phyloP scores from a whole-genome alignment of 495 filamentous ascomycete species.

The Penicillium angulare region DNA sequence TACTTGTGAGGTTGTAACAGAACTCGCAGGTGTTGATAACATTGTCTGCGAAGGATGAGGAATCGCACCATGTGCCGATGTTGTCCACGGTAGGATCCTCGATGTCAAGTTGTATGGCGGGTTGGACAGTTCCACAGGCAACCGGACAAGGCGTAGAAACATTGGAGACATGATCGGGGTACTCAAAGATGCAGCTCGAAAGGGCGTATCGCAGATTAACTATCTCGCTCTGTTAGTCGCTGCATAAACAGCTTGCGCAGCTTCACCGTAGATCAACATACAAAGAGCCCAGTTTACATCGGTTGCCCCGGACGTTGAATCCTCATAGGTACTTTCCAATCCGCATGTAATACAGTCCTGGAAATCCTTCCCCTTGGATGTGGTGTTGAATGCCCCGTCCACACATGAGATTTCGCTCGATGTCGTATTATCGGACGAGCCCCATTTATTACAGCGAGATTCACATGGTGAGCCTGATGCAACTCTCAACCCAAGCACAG shows the following conservation, averaged over 20 bases:
- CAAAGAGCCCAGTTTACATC: constrained; percentile 63
- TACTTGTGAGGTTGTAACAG: constrained; percentile 44
- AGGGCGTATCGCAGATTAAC: constrained; percentile 52
- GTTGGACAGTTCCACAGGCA: constrained; percentile 34
- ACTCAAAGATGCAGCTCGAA: constrained; percentile 45
- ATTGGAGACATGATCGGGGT: constrained; percentile 33
- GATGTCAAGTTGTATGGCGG: constrained; percentile 35
- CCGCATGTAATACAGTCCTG: constrained; percentile 59
- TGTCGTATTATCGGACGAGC: constrained; percentile 43
- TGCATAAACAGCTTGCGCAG: neutral
- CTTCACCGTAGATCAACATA: constrained; percentile 29
- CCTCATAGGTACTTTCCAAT: constrained; percentile 52
- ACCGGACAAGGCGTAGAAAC: constrained; percentile 44
- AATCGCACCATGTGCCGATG: constrained; percentile 34
- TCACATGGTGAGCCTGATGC: constrained; percentile 55
- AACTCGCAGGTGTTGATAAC: constrained; percentile 41
- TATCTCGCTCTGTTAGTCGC: constrained; percentile 17
- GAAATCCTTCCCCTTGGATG: constrained; percentile 49
- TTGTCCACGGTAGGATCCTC: constrained; percentile 26
- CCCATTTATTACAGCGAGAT: constrained; percentile 40
- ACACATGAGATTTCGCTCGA: constrained; percentile 53
- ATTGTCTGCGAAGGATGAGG: constrained; percentile 39
- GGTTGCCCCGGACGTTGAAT: constrained; percentile 44
- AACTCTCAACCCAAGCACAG: constrained; percentile 27
- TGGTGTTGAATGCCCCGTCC: constrained; percentile 45